These are phyloP conservation scores for Neofusicoccum sp. DNA, from an alignment of 2,329 filamentous ascomycete genomes.

Conservation along the genomic window DNA sequence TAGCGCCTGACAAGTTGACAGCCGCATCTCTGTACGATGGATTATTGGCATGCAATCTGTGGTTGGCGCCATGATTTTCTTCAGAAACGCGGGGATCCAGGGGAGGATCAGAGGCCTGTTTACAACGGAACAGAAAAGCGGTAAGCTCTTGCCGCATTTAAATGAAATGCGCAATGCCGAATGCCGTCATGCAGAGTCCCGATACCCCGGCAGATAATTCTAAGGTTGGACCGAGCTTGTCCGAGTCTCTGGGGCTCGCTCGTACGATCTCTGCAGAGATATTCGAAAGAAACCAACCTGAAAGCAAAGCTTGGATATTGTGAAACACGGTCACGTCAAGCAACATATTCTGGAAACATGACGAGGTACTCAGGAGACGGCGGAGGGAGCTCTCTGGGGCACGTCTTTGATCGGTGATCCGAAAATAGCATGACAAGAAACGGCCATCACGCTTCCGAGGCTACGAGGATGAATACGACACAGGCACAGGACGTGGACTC, in stretches of 20 bases:
- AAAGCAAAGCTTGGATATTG: not conserved
- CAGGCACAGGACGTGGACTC: not conserved
- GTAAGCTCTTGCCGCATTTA: not conserved
- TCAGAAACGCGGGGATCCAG: not conserved
- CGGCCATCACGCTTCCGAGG: not conserved
- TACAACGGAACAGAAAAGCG: not conserved
- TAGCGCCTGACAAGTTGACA: constrained; percentile 8
- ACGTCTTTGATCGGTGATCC: not conserved
- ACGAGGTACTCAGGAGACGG: not conserved
- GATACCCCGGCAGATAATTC: not conserved
- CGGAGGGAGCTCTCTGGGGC: not conserved
- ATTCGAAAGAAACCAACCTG: not conserved
- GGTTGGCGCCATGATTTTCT: not conserved
- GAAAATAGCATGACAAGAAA: not conserved
- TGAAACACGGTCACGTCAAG: not conserved
- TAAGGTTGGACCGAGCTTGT: not conserved
- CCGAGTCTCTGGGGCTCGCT: not conserved
- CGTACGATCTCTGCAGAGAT: not conserved
- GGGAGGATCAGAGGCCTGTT: not conserved
- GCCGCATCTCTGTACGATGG: not conserved
- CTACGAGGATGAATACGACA: not conserved
- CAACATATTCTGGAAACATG: not conserved
- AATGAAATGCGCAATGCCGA: not conserved
- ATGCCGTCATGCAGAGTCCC: not conserved
- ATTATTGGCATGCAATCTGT: not conserved